Base-by-base conservation (phyloP, 2,329 filamentous ascomycete genomes). In the Botrytis squamosa region DNA sequence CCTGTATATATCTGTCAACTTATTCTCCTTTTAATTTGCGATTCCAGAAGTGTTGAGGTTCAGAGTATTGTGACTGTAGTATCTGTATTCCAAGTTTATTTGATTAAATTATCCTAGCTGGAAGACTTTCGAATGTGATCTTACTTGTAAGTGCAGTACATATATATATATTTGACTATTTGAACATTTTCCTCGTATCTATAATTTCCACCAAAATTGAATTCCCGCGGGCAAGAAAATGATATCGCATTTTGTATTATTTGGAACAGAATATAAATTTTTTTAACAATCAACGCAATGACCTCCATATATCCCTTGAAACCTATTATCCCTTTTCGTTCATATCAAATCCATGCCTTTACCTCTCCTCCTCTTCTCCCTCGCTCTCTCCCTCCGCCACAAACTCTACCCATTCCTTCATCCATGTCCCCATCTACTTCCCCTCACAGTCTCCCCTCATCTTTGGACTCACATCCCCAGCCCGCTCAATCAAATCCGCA, bases 261-360 rank as follows among this genome's bases (percentile, higher is more conserved):
- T 42, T 7, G 18, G 5, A 7, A 20, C 5, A 16, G 18, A 44
- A 44, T 44, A 7, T 20, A 0, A n/a, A n/a, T n/a, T n/a, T n/a
- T n/a, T n/a, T n/a, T 25, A 52, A 52, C 25, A n/a, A 52, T 1
- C 4, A 4, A 25, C 5, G 25, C 9, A 2, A 5, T 14, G 22
- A 52, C 14, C 49, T 2, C 25, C 22, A 12, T 0, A n/a, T 5
- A 5, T 10, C 1, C 49, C 10, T n/a, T 18, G 1, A 4, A 2
- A 52, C 14, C 22, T 9, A 14, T n/a, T n/a, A 12, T 12, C 10
- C 49, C 49, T n/a, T 14, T n/a, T 12, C 9, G 6, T n/a, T 52
- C 0, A 4, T 25, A 49, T 49, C 4, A 49, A 25, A 49, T 25
- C 3, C 9, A 25, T 8, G 12, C 25, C 25, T 14, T 18, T 8